Base-by-base conservation (phyloP, 2,329 filamentous ascomycete genomes). In the Emydomyces testavorans region DNA sequence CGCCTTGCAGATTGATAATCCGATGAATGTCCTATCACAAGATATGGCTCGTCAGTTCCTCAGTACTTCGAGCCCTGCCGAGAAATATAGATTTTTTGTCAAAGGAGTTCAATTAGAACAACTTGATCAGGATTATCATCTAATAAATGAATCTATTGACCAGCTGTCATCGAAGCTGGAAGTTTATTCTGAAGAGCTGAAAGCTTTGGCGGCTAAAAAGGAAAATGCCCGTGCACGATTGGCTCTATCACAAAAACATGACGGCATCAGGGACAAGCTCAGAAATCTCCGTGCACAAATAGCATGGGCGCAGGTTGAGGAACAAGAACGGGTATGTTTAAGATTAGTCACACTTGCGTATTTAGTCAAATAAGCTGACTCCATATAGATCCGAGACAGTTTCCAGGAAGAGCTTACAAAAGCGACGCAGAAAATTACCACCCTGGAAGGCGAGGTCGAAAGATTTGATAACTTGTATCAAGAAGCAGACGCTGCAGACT, bases 1-100 rank as follows among this genome's bases (percentile, higher is more conserved):
- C 62, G 85, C 83, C 35, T 72, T 98, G 35, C 90, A 96, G 63
- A 87, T 98, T 49, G 90, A 96, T 61, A 98, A 98, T 57, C 92
- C 92, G 0, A 82, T 98, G 70, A 96, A 93, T 51, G 85, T 96
- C 5, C 74, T 98, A 15, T 94, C 89, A 0, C 92, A 98, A 64
- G 92, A 98, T 62, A 88, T 89, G 65, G 92, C 92, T 8, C 80
- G 92, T 8, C 85, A 94, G 50, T 98, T 98, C 58, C 75, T 98
- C 36, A 94, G 90, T 60, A 78, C 82, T 29, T 90, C 92, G 10
- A 84, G 80, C 2, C 78, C 88, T 0, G 71, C 77, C 2, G 81
- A 90, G 51, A 98, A 98, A 63, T 98, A 96, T 72, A 92, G 86
- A 56, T 95, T 95, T 60, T 98, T 98, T 61, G 77, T 94, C 51